These are phyloP conservation scores for Solanum ossicruentum DNA, from an alignment of 257 asterid species.

Conservation along the genomic window DNA sequence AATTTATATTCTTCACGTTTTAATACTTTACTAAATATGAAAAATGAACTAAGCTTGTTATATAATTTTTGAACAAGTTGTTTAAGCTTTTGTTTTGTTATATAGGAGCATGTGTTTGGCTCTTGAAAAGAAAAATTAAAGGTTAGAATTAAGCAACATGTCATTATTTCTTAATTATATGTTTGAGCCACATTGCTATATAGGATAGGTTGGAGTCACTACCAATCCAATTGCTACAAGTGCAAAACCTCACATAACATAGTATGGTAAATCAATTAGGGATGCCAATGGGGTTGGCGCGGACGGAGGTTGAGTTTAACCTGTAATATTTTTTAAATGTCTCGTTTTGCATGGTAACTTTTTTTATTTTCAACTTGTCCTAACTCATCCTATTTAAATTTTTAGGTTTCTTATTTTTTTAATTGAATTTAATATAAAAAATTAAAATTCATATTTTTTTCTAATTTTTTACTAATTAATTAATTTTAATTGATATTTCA, in stretches of 20 bases:
- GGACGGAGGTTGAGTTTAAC: too few relatives aligned
- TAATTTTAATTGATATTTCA: too few relatives aligned
- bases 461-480: too few relatives aligned
- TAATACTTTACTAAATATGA: not conserved
- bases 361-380: too few relatives aligned
- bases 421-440: too few relatives aligned
- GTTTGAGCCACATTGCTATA: not conserved
- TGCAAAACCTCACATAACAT: not conserved
- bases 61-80: not conserved
- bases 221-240: not conserved
- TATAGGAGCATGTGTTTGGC: not conserved
- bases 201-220: not conserved
- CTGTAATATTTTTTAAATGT: too few relatives aligned
- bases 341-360: accelerated
- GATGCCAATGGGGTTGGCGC: too few relatives aligned
- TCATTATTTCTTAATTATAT: not conserved
- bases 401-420: too few relatives aligned
- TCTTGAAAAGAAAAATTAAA: not conserved
- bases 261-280: not conserved
- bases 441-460: too few relatives aligned
- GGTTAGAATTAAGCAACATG: not conserved
- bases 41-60: not conserved
- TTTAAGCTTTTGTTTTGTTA: not conserved
- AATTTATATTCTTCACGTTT: not conserved
- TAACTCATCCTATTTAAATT: too few relatives aligned